Evolutionary conservation across 495 filamentous ascomycete genomes (phyloP).

Genomic region (Lepraria neglecta): DNA sequence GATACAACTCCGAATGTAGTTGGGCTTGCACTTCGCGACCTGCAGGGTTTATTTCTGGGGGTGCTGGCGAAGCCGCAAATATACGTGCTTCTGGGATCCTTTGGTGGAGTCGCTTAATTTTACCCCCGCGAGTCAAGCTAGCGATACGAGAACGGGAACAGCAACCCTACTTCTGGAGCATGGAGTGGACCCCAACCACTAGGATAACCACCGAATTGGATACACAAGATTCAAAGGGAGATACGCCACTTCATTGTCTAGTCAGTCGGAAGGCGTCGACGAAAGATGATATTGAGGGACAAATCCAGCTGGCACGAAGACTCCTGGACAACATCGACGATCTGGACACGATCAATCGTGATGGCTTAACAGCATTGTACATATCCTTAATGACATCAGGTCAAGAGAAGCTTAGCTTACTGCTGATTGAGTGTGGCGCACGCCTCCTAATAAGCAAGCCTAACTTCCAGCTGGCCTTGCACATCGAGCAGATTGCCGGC

Average conservation of each 20-base stretch:
- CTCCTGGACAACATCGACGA: not conserved
- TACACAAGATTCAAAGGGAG: not conserved
- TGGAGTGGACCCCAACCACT: not conserved
- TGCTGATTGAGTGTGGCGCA: not conserved
- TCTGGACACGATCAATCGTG: not conserved
- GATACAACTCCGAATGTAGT: no score
- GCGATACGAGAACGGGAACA: not conserved
- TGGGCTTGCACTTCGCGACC: no score
- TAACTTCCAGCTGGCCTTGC: not conserved
- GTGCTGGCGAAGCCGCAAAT: no score
- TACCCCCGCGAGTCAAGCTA: no score
- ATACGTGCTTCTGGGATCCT: no score
- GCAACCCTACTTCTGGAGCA: not conserved
- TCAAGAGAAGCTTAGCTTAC: not conserved
- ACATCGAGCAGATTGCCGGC: fast-evolving
- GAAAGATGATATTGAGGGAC: not conserved
- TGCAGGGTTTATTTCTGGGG: no score
- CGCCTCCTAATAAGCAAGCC: not conserved
- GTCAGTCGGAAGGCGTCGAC: not conserved
- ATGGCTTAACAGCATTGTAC: not conserved
- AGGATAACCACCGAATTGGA: not conserved
- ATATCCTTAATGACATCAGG: not conserved
- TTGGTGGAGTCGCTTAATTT: no score
- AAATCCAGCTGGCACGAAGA: not conserved
- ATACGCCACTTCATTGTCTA: constrained; percentile 5